Base-by-base conservation (phyloP, 345 rosid species). In the Microthlaspi erraticum region DNA sequence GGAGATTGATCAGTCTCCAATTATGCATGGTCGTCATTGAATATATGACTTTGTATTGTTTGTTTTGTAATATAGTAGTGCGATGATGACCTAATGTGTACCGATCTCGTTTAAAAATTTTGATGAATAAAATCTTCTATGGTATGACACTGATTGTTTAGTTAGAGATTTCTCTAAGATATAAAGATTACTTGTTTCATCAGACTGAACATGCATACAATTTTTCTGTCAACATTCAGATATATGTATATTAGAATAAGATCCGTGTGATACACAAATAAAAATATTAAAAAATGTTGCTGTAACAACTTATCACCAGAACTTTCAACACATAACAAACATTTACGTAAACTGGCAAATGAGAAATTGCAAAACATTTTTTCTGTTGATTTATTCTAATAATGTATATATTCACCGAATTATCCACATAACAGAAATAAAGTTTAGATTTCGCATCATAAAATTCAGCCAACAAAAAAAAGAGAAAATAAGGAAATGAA, bases 361-460 rank as follows among this genome's bases (percentile, higher is more conserved):
- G 26, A 14, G 4, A 33, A 55, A 33, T 33, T 33, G 17, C 13
- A 2, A 14, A 34, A 6, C 11, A 16, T 8, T 10, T 16, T 45
- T 16, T 56, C 34, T 34, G 5, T 54, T 34, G 43, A 33, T 8
- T 38, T 33, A 37, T 57, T 16, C 12, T 58, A 6, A 8, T 11
- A 11, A 12, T 38, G 45, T 57, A 57, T 12, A 39, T 8, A 45
- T 12, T 59, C 37, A 55, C 26, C 20, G 10, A 39, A 5, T 26
- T 19, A 57, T 44, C 38, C 66, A 70, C 43, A 60, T 18, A 60
- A 17, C 33, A 33, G 52, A 60, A 7, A 60, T 12, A 49, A 37
- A 31, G 8, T 13, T 1, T 39, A 48, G 37, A 71, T 60, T 29
- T 71, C 8, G 20, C 9, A 18, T 50, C 19, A 4, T 6, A 41